Conservation (phyloP, 2,329 filamentous ascomycete genomes). For the Diaporthe caulivora region DNA sequence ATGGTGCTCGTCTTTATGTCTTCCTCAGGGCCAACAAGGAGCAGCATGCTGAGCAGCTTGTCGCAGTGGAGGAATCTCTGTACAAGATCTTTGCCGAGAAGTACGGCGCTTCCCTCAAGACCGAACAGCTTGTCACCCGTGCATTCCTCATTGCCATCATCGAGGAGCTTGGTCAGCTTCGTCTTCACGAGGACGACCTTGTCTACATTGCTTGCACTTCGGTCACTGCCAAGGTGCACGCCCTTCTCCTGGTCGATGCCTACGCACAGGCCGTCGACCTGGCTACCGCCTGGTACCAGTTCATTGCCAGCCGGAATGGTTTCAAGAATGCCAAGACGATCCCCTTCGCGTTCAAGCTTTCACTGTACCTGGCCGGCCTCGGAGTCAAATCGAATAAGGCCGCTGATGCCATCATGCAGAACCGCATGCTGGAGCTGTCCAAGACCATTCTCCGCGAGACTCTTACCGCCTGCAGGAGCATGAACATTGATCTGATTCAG, state of each 20-base stretch:
- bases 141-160: slow-evolving; percentile 39
- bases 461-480: slow-evolving; percentile 38
- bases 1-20: slow-evolving; percentile 40
- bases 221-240: slow-evolving; percentile 36
- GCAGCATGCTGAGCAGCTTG: slow-evolving; percentile 39
- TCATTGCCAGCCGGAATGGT: slow-evolving; percentile 39
- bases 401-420: slow-evolving; percentile 39
- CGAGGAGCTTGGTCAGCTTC: slow-evolving; percentile 38
- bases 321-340: slow-evolving; percentile 40
- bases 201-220: slow-evolving; percentile 38
- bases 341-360: slow-evolving; percentile 40
- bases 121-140: slow-evolving; percentile 37
- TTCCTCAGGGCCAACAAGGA: slow-evolving; percentile 39
- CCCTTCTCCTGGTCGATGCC: slow-evolving; percentile 35
- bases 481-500: slow-evolving; percentile 40
- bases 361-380: slow-evolving; percentile 39
- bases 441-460: slow-evolving; percentile 41
- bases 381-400: slow-evolving; percentile 46
- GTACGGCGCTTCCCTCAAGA: slow-evolving; percentile 39
- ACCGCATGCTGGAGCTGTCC: slow-evolving; percentile 40
- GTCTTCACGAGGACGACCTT: slow-evolving; percentile 39
- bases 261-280: slow-evolving; percentile 37
- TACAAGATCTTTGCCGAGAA: slow-evolving; percentile 40
- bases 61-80: slow-evolving; percentile 38
- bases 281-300: slow-evolving; percentile 40